Base-by-base conservation (phyloP, 23 red algal species). In the Gracilaria caudata region DNA sequence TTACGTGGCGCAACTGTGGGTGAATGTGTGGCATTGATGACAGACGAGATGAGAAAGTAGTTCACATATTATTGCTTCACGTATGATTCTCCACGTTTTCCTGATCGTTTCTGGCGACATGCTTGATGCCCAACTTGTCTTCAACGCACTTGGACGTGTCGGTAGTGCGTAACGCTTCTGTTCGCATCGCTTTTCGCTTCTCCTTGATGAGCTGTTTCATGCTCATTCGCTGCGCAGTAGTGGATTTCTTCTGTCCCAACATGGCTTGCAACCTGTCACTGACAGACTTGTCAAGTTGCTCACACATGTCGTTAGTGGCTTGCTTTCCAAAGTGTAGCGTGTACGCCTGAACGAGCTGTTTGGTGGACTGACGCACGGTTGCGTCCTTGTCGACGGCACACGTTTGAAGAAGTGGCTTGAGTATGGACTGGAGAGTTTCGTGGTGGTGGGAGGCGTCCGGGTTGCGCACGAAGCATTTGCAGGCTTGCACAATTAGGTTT, bases 1-100 rank as follows among this genome's bases (percentile, higher is more conserved):
- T 73, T 92, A 20, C 37, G 64, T 23, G 94, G 94, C 30, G 80
- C 60, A 17, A 79, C 86, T 23, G 86, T 80, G 36, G 94, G 94
- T 14, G 94, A 96, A 13, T 96, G 94, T 82, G 66, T 84, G 17
- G 51, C 63, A 32, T 24, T 81, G 51, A 49, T 87, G 68, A 81
- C 44, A 7, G 39, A 85, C 38, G 17, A 64, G 28, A 61, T 10
- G 51, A 80, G 32, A 25, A 28, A 56, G 77, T 54, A 59, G 23
- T 29, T 56, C 46, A 58, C 9, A 54, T 9, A 9, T 43, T 2
- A 38, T 20, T 81, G n/a, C n/a, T n/a, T 56, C 46, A 58, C 9
- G 78, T 9, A 9, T 43, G 25, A 38, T 20, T 81, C 29, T 41
- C 19, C 2, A 81, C 33, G 54, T 81, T 60, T 33, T 81, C 36